Evolutionary conservation across 441 rosid genomes (phyloP).

Genomic region (Raphanus hybrid): DNA sequence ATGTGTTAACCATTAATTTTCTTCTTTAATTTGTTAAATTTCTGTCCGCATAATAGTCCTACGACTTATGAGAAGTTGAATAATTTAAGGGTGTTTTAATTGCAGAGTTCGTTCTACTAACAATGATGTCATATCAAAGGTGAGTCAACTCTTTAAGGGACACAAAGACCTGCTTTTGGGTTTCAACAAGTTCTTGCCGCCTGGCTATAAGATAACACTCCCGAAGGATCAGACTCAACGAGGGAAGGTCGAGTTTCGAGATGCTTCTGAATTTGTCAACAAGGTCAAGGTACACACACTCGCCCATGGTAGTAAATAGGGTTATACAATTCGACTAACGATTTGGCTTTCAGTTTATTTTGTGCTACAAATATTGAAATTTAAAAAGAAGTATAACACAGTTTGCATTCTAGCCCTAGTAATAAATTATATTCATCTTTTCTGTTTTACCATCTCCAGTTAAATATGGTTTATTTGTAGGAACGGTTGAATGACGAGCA

Average conservation of each 20-base stretch:
- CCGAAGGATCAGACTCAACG: background rate
- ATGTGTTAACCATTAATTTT: background rate
- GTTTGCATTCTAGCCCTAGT: constrained; percentile 1
- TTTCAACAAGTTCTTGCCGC: background rate
- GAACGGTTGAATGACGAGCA: background rate
- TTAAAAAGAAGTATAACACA: background rate
- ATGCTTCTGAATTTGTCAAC: background rate
- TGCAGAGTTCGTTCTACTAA: background rate
- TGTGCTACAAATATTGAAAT: constrained; percentile 1
- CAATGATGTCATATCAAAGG: constrained; percentile 4
- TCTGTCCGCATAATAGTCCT: background rate
- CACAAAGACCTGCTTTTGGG: background rate
- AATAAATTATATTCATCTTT: background rate
- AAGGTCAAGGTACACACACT: background rate
- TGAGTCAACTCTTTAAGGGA: background rate
- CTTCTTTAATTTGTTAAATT: background rate
- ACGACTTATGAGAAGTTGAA: background rate
- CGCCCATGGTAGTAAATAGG: background rate
- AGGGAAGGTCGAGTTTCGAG: background rate
- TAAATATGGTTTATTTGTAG: background rate
- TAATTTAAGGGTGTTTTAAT: background rate
- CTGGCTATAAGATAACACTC: background rate
- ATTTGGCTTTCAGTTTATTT: background rate
- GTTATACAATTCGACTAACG: background rate
- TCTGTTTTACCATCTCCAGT: background rate